These are phyloP conservation scores for Roridomyces roridus DNA, from an alignment of 768 basidiomycete genomes.

Conservation along the genomic window DNA sequence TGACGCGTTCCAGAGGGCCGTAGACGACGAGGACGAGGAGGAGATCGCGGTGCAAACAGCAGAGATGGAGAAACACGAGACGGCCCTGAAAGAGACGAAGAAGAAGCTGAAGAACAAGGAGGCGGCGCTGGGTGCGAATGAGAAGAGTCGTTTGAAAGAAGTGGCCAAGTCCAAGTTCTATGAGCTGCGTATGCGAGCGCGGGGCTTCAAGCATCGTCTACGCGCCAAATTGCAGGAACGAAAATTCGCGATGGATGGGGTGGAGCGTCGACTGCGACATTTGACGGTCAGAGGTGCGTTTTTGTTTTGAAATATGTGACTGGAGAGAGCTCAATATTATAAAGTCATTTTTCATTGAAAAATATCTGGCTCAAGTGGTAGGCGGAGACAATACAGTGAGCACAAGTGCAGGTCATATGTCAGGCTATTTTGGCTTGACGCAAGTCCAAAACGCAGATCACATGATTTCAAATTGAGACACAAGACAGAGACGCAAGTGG, in stretches of 20 bases:
- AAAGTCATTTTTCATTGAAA: too few relatives aligned
- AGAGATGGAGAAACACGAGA: background rate
- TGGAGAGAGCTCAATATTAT: background rate
- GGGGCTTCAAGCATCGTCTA: conserved; percentile 5
- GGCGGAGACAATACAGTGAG: too few relatives aligned
- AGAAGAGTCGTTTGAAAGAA: background rate
- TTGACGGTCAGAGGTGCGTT: background rate
- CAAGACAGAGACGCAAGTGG: too few relatives aligned
- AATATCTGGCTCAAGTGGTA: too few relatives aligned
- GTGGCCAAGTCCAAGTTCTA: background rate
- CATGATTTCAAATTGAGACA: too few relatives aligned
- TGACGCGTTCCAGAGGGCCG: background rate
- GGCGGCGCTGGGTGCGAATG: background rate
- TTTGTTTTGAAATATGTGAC: background rate
- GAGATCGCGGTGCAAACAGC: background rate
- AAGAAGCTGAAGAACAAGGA: background rate
- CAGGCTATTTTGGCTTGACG: too few relatives aligned
- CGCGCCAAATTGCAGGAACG: background rate
- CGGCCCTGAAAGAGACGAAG: background rate
- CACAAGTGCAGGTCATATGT: too few relatives aligned
- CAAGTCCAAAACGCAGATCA: too few relatives aligned
- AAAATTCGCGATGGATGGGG: conserved; percentile 4
- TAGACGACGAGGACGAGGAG: background rate
- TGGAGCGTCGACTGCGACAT: background rate
- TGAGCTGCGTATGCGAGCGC: background rate